Evolutionary conservation across 352 stramenopile genomes (phyloP).

Genomic region (Globisporangium solare): DNA sequence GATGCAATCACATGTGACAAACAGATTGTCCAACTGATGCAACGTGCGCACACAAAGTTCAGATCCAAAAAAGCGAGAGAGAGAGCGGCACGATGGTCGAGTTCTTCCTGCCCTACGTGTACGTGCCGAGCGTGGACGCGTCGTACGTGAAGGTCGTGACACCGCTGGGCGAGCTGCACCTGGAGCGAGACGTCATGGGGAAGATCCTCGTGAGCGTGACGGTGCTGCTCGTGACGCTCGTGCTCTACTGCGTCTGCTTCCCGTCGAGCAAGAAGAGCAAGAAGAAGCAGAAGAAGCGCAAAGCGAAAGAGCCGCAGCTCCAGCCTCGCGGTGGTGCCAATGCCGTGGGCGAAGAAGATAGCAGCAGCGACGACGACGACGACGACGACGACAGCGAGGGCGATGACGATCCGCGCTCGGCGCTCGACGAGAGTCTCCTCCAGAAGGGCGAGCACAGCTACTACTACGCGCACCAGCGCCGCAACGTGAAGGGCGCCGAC

Average conservation of each 20-base stretch:
- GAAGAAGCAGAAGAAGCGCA: constrained; percentile 18
- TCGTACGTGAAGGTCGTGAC: constrained; percentile 69
- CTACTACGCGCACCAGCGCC: constrained; percentile 71
- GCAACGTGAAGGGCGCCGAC: constrained; percentile 17
- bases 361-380: not conserved
- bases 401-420: constrained; percentile 21
- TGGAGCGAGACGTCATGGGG: constrained; percentile 47
- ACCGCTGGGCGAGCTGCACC: constrained; percentile 51
- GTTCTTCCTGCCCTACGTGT: constrained; percentile 73
- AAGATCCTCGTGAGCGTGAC: constrained; percentile 29
- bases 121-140: constrained; percentile 51
- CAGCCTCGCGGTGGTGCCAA: constrained; percentile 15
- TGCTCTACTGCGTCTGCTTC: constrained; percentile 20
- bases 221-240: constrained; percentile 31
- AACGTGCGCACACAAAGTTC: not conserved
- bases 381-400: constrained; percentile 11
- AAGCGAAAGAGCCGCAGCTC: constrained; percentile 26
- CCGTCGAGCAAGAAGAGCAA: constrained; percentile 4
- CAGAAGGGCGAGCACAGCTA: constrained; percentile 81
- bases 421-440: constrained; percentile 58
- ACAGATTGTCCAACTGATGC: too few relatives aligned
- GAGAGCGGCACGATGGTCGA: constrained; percentile 7
- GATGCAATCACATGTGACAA: too few relatives aligned
- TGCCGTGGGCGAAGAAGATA: constrained; percentile 8
- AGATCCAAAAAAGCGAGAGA: constrained; percentile 1